phyloP scores from a whole-genome alignment of 441 rosid species.

The Mallotus repandus region DNA sequence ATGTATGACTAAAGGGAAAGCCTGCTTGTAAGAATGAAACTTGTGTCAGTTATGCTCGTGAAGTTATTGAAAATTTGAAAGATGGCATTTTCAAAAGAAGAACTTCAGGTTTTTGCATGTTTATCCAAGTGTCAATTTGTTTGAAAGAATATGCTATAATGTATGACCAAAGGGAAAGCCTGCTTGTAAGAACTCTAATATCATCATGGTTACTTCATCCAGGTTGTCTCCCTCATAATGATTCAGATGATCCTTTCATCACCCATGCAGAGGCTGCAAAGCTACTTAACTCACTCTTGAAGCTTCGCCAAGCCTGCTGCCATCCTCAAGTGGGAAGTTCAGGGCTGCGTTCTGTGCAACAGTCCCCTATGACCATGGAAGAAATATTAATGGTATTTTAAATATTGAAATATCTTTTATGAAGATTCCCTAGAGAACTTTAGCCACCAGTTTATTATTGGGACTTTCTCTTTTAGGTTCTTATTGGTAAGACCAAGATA shows the following conservation, averaged over 20 bases:
- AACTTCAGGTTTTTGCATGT: slow-evolving; percentile 46
- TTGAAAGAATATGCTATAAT: slow-evolving; percentile 8
- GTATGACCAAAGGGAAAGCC: neutral
- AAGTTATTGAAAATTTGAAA: slow-evolving; percentile 83
- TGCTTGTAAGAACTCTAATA: slow-evolving; percentile 17
- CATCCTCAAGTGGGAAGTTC: slow-evolving; percentile 99
- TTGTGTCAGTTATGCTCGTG: slow-evolving; percentile 85
- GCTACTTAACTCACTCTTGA: slow-evolving; percentile 87
- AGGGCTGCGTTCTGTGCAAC: slow-evolving; percentile 90
- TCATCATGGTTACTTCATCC: slow-evolving; percentile 25
- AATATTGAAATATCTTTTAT: slow-evolving; percentile 13
- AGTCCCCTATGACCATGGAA: slow-evolving; percentile 96
- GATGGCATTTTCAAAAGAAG: slow-evolving; percentile 74
- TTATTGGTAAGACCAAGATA: slow-evolving; percentile 81
- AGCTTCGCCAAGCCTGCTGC: slow-evolving; percentile 99
- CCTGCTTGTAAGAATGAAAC: slow-evolving; percentile 45
- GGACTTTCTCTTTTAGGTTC: slow-evolving; percentile 54
- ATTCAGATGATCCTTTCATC: slow-evolving; percentile 50
- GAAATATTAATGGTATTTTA: slow-evolving; percentile 76
- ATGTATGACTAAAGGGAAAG: neutral
- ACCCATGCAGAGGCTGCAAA: slow-evolving; percentile 88
- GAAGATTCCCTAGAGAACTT: slow-evolving; percentile 8
- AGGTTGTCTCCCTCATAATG: slow-evolving; percentile 52
- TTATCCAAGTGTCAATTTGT: slow-evolving; percentile 21
- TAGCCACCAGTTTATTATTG: slow-evolving; percentile 22